Base-by-base conservation (phyloP, 331 rosid genomes). In the Malus hybrid region DNA sequence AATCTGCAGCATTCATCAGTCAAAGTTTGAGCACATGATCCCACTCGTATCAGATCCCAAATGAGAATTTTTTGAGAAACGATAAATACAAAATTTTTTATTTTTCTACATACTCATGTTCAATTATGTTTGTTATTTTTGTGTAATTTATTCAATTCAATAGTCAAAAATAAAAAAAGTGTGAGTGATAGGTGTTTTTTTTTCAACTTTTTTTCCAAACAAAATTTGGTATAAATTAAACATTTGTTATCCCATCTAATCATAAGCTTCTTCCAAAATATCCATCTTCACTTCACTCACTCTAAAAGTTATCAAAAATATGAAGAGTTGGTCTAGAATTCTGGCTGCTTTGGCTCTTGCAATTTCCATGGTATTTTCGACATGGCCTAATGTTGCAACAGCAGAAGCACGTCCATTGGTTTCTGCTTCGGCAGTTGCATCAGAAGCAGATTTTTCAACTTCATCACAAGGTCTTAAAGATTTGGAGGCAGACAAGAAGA, bases 1-100 rank as follows among this genome's bases (percentile, higher is more conserved):
- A 72, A 88, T 86, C 86, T 81, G 48, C 81, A 77, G 77, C 79
- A 63, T 32, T 73, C 73, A 87, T 67, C 83, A 81, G 93, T 84
- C 86, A 83, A 84, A 79, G 69, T 77, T 77, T 74, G 63, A 79
- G 93, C 96, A 90, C 96, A 83, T 90, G 93, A 88, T 72, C 83
- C 80, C 74, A 52, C 77, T 77, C 77, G 74, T 72, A 75, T 77
- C 87, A 82, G 88, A 88, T 90, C 86, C 85, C 80, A 65, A 70
- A 76, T 68, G 57, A 63, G 20, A 66, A 18, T 74, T 62, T 75
- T 70, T 42, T 42, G 46, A 10, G 46, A 10, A 42, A 42, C 46
- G 4, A 42, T 42, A 42, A 10, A 10, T 42, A 42, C 46, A 39
- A 39, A 0, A 10, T 42, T 42, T 34, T 42, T 10, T 36, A 34